phyloP scores from a whole-genome alignment of 2,329 filamentous ascomycete species.

The Nothomitra cinnamomea region DNA sequence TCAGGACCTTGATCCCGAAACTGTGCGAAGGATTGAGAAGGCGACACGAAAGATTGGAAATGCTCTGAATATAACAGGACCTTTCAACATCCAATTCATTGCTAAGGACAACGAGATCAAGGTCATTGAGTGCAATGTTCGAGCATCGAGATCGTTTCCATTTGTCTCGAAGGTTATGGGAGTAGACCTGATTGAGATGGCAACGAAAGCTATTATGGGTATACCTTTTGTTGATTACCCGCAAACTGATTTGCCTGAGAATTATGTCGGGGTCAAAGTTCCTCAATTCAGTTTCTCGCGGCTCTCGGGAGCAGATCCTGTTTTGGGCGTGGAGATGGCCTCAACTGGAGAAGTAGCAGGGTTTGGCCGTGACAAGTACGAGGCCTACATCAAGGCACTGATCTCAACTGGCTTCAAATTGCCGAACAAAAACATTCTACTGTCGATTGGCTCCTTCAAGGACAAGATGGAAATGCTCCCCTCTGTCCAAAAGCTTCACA shows the following conservation, averaged over 20 bases:
- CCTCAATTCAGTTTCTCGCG: constrained; percentile 98
- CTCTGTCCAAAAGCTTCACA: constrained; percentile 74
- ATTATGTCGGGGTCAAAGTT: constrained; percentile 92
- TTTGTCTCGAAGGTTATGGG: constrained; percentile 99
- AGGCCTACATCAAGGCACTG: constrained; percentile 92
- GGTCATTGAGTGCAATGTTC: constrained; percentile 97
- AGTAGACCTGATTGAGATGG: constrained; percentile 94
- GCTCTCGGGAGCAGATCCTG: constrained; percentile 86
- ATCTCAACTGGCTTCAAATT: constrained; percentile 93
- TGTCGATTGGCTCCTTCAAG: constrained; percentile 94
- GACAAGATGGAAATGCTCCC: constrained; percentile 97
- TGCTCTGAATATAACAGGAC: constrained; percentile 87
- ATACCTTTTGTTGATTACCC: constrained; percentile 73
- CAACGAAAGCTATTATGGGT: constrained; percentile 88
- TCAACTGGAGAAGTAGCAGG: constrained; percentile 96
- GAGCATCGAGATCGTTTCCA: constrained; percentile 89
- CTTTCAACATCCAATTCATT: constrained; percentile 98
- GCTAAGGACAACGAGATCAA: constrained; percentile 99
- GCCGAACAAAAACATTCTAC: constrained; percentile 83
- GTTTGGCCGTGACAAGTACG: constrained; percentile 90
- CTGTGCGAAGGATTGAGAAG: constrained; percentile 80
- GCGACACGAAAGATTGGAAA: constrained; percentile 89
- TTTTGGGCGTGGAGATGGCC: constrained; percentile 96
- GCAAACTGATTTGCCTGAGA: constrained; percentile 51
- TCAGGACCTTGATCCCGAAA: constrained; percentile 79